Evolutionary conservation across 352 stramenopile species (phyloP).

Genomic region (Phytophthora brassicae): DNA sequence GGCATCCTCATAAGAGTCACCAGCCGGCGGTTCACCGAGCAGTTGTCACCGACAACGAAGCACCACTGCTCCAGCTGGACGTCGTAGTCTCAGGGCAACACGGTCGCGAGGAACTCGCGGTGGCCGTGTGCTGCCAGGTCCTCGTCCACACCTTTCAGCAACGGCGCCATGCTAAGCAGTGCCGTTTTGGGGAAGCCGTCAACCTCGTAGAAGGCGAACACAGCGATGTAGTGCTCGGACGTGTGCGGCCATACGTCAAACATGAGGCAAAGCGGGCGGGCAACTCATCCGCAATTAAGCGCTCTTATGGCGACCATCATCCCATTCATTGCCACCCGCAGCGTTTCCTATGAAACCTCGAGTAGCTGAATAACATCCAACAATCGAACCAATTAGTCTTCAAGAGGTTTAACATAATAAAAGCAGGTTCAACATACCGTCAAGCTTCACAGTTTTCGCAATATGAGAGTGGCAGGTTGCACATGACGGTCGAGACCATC

Average conservation of each 20-base stretch:
- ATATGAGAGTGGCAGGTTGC: constrained; percentile 4
- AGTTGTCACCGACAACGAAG: constrained; percentile 7
- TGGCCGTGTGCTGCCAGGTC: not conserved
- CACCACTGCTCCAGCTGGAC: not conserved
- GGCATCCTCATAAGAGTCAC: not conserved
- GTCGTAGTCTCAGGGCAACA: not conserved
- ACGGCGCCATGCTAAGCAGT: not conserved
- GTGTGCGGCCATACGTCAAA: not conserved
- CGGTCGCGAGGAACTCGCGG: not conserved
- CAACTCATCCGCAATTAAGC: not conserved
- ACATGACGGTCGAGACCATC: constrained; percentile 5
- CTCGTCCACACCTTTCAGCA: not conserved
- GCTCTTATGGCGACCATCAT: constrained; percentile 2
- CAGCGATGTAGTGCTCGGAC: not conserved
- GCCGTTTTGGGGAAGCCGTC: not conserved
- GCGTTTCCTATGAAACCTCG: constrained; percentile 2
- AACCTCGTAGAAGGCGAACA: constrained; percentile 1
- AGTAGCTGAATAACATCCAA: constrained; percentile 7
- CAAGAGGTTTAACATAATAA: not conserved
- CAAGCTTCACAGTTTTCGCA: not conserved
- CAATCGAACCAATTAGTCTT: not conserved
- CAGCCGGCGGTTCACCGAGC: not conserved
- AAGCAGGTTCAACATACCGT: constrained; percentile 1
- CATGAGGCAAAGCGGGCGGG: not conserved
- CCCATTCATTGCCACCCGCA: constrained; percentile 1